These are phyloP conservation scores for Beauveria caledonica DNA, from an alignment of 2,329 filamentous ascomycete genomes.

Conservation along the genomic window DNA sequence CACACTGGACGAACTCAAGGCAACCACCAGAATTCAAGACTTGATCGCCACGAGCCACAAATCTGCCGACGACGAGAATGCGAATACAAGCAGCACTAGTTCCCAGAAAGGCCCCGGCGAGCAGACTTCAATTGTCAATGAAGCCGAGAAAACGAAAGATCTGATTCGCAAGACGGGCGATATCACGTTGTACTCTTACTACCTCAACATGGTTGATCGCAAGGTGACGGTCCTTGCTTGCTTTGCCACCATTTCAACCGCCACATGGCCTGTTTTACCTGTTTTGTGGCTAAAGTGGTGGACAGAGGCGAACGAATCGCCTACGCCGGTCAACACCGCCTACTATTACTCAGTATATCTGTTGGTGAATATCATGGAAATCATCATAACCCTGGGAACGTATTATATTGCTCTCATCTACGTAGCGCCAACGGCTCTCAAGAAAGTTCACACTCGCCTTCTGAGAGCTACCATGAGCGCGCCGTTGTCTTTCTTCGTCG, in stretches of 20 bases:
- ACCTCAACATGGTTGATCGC: conserved; percentile 5
- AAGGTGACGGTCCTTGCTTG: background rate
- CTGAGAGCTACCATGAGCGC: conserved; percentile 24
- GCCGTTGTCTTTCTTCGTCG: conserved; percentile 27
- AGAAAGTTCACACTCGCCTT: conserved; percentile 14
- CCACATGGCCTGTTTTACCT: background rate
- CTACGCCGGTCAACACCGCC: conserved; percentile 14
- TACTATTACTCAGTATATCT: conserved; percentile 17
- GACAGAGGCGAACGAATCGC: conserved; percentile 15
- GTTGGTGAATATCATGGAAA: conserved; percentile 10
- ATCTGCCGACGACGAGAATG: background rate
- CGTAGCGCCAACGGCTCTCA: conserved; percentile 20
- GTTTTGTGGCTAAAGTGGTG: conserved; percentile 20
- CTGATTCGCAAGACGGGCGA: conserved; percentile 13
- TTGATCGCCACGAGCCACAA: conserved; percentile 6
- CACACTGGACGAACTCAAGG: conserved; percentile 1
- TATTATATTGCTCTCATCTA: conserved; percentile 15
- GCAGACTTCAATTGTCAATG: background rate
- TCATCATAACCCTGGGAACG: conserved; percentile 7
- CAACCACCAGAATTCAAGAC: background rate
- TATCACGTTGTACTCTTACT: conserved; percentile 15
- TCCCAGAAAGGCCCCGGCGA: conserved; percentile 12
- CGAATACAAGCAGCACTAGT: background rate
- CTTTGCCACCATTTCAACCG: background rate
- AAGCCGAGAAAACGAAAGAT: conserved; percentile 6